A percentile compares a stretch with the other conserved stretches of the same genome.
phyloP scores from a whole-genome alignment of 1,284 basidiomycete genomes.

The Anthracocystis walkeri region DNA sequence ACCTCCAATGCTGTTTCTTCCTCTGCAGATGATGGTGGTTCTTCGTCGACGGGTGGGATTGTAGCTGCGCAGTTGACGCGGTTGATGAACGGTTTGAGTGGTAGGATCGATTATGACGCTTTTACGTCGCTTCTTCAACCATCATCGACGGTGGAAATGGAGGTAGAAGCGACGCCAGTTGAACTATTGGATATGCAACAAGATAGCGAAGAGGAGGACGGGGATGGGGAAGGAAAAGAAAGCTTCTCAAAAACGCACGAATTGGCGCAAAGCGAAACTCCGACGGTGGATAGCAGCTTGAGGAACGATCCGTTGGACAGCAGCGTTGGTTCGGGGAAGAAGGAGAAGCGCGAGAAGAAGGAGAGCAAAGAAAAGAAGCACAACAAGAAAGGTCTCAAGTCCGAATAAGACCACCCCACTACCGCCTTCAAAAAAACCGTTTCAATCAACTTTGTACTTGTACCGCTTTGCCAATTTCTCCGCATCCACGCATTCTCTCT shows the following conservation, averaged over 20 bases:
- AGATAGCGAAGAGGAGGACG: neutral
- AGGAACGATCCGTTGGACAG: neutral
- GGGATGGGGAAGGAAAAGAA: slow-evolving; percentile 6
- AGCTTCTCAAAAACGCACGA: slow-evolving; percentile 17
- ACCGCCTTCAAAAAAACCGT: too few species aligned
- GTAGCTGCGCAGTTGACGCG: slow-evolving; percentile 39
- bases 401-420: slow-evolving; percentile 4
- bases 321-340: slow-evolving; percentile 10
- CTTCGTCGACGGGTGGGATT: slow-evolving; percentile 27
- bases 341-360: slow-evolving; percentile 28
- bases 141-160: neutral
- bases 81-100: slow-evolving; percentile 35
- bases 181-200: slow-evolving; percentile 7
- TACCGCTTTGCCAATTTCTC: slow-evolving; percentile 3
- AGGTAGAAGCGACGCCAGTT: neutral
- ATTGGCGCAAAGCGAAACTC: slow-evolving; percentile 5
- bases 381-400: slow-evolving; percentile 17
- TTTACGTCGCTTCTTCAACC: slow-evolving; percentile 9
- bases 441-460: slow-evolving; percentile 8
- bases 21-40: slow-evolving; percentile 3
- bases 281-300: slow-evolving; percentile 12
- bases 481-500: slow-evolving; percentile 1
- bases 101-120: slow-evolving; percentile 35
- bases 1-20: slow-evolving; percentile 23
- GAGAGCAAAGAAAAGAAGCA: slow-evolving; percentile 29